Conservation (phyloP, 768 basidiomycete species). For the Lepiota venenata region DNA sequence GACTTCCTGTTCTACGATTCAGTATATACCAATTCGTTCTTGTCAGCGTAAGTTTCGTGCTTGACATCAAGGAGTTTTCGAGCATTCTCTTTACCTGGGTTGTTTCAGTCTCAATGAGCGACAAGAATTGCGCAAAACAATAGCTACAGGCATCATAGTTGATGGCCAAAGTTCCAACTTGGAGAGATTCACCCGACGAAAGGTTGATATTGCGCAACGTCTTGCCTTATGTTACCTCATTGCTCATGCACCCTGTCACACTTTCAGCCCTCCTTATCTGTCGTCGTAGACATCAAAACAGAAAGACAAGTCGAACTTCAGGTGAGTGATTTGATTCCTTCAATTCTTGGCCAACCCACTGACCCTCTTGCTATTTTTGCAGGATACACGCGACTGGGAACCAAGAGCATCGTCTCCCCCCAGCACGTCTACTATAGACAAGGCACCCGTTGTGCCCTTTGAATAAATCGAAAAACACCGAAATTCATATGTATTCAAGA, state of each 20-base stretch:
- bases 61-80: background rate
- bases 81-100: background rate
- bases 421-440: background rate
- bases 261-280: background rate
- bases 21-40: conserved; percentile 26
- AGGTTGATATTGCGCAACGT: background rate
- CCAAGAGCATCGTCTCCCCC: background rate
- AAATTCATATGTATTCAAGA: no score
- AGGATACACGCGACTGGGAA: background rate
- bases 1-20: background rate
- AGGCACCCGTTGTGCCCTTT: background rate
- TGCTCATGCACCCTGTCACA: background rate
- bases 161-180: background rate
- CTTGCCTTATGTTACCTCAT: no score
- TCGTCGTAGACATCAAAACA: conserved; percentile 3
- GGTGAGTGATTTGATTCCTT: background rate
- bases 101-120: conserved; percentile 18
- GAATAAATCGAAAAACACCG: no score
- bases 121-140: conserved; percentile 16
- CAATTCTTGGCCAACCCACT: background rate
- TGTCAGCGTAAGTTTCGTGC: conserved; percentile 19
- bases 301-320: conserved; percentile 3
- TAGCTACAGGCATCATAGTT: background rate
- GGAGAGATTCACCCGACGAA: background rate
- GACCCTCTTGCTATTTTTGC: background rate